Conservation (phyloP, 495 filamentous ascomycete species). For the Hypoxylon crocopeplum region DNA sequence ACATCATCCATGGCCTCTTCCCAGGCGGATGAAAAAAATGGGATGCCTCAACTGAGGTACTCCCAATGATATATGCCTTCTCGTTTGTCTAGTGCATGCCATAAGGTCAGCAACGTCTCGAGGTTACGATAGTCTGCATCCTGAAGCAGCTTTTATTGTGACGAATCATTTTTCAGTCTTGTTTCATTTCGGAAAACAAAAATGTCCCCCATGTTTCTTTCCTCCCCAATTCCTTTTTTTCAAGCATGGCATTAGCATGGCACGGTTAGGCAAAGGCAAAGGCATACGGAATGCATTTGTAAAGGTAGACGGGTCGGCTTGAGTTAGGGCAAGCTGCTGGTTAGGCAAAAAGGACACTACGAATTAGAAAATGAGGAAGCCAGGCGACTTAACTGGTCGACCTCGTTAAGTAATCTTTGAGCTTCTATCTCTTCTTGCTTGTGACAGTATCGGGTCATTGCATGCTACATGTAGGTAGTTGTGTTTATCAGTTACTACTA, state of each 20-base stretch:
- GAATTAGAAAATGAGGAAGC: slow-evolving; percentile 25
- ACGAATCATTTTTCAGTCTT: slow-evolving; percentile 27
- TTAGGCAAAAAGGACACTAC: slow-evolving; percentile 20
- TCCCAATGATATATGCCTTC: slow-evolving; percentile 36
- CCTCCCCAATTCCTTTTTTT: slow-evolving; percentile 6
- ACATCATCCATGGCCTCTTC: slow-evolving; percentile 11
- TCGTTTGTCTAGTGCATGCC: slow-evolving; percentile 36
- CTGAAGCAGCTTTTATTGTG: slow-evolving; percentile 19
- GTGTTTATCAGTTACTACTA: too few relatives aligned
- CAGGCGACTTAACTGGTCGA: slow-evolving; percentile 17
- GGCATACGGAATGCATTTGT: slow-evolving; percentile 37
- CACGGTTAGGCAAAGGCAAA: slow-evolving; percentile 25
- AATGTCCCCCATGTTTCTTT: slow-evolving; percentile 20
- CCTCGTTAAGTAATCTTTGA: slow-evolving; percentile 12
- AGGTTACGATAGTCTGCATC: slow-evolving; percentile 22
- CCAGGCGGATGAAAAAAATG: slow-evolving; percentile 10
- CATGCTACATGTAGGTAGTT: neutral
- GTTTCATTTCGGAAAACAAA: slow-evolving; percentile 14
- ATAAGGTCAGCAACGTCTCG: slow-evolving; percentile 15
- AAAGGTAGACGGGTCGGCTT: slow-evolving; percentile 36
- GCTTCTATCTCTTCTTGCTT: neutral
- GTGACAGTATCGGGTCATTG: neutral
- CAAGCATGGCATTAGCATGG: slow-evolving; percentile 35
- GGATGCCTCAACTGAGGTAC: slow-evolving; percentile 1
- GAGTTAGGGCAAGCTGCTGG: slow-evolving; percentile 24